These are phyloP conservation scores for Candida coleopterorum DNA, from an alignment of 805 yeast genomes.

Conservation along the genomic window DNA sequence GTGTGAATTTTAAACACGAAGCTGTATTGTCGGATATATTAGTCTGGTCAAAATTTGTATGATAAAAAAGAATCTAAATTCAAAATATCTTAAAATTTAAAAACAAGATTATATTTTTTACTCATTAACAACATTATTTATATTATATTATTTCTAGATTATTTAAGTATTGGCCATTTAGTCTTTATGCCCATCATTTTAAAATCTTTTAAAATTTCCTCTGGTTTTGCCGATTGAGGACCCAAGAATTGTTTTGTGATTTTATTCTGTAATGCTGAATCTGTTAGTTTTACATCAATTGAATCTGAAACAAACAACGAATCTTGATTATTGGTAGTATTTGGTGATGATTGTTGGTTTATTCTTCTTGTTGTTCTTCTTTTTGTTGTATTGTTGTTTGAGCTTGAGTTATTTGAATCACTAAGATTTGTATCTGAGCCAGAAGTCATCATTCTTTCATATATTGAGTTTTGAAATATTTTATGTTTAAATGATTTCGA, in stretches of 20 bases:
- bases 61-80: no score
- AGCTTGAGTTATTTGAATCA: slow-evolving; percentile 14
- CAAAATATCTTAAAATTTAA: no score
- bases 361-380: slow-evolving; percentile 36
- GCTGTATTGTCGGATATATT: no score
- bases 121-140: no score
- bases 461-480: slow-evolving; percentile 36
- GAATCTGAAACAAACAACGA: slow-evolving; percentile 2
- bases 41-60: no score
- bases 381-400: slow-evolving; percentile 12
- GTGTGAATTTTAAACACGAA: no score
- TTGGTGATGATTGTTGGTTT: slow-evolving; percentile 6
- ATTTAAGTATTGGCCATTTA: slow-evolving; percentile 26
- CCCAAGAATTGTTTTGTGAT: slow-evolving; percentile 41
- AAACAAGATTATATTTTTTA: no score
- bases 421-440: slow-evolving; percentile 37
- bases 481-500: slow-evolving; percentile 28
- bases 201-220: slow-evolving; percentile 32
- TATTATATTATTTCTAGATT: no score
- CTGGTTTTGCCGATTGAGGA: slow-evolving; percentile 30
- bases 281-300: slow-evolving; percentile 23
- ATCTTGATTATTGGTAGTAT: neutral
- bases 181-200: slow-evolving; percentile 32
- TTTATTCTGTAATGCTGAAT: slow-evolving; percentile 35
- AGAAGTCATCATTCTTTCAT: slow-evolving; percentile 30